Base-by-base conservation (phyloP, 108 stramenopile genomes). In the Skeletonema marinoi region DNA sequence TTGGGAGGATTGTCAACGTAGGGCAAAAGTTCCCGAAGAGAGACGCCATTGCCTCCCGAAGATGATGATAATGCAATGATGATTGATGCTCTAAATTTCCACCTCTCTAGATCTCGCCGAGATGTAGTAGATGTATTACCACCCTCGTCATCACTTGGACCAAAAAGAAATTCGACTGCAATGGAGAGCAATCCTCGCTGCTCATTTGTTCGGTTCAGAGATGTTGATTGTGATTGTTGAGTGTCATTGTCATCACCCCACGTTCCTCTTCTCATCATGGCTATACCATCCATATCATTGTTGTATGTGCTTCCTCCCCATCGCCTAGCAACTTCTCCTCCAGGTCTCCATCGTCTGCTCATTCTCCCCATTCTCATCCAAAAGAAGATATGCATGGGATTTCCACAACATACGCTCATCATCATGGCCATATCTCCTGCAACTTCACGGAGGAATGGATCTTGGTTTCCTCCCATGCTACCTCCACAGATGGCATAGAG, bases 101-200 rank as follows among this genome's bases (percentile, higher is more conserved):
- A 96, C 59, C 80, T 88, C 30, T 91, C 88, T 32, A 82, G 60
- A 39, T 86, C 81, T 21, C 79, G 42, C 30, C 64, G 38, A 39
- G 84, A 78, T 9, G 74, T 63, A 14, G 64, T 12, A 42, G n/a
- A 30, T 51, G 6, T n/a, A 19, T 13, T 36, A 9, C 30, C 54
- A 59, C 5, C 17, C 12, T 38, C 16, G 12, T 19, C 30, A 25
- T 70, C 35, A 35, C 38, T 71, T 13, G 94, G 92, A 32, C 94
- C 94, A 78, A 96, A 96, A 16, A 96, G 82, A 71, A 92, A 96
- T 65, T 93, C 94, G 5, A 93, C 89, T 14, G 86, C 86, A 42
- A 93, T 50, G 1, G 92, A 91, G 4, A 96, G 73, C 10, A 96
- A 33, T 38, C 92, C 92, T 50, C 82, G 83, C 38, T 89, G 82